Evolutionary conservation across 495 filamentous ascomycete species (phyloP), one percentile per base, ranked within the genome.

Genomic region (Penicillium samsonianum): DNA sequence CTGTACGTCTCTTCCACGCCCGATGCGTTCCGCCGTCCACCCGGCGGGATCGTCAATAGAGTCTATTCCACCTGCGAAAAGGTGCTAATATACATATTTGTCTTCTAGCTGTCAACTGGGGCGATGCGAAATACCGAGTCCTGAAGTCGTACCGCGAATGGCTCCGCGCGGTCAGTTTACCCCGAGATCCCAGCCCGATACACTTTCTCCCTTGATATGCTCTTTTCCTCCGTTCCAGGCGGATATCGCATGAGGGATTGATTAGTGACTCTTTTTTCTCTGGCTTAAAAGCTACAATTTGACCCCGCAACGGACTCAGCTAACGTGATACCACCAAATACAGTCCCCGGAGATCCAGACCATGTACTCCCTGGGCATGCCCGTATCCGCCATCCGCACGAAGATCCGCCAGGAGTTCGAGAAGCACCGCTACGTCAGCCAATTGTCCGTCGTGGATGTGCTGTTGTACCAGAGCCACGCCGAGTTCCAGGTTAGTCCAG

Each of bases 321-420:
- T 70, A 59, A 73, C 48, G 17, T 59, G 20, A 56, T 46, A 54
- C 53, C 49, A 26, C 38, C n/a, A n/a, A 62, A 20, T 55, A 54
- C 69, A 98, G 94, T 92, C 91, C 50, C 93, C 94, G 33, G 92
- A 97, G 71, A 90, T 98, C 67, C 93, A 96, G 71, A 87, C 85
- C 54, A 96, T 96, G 90, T 98, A 98, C 82, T 87, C 87, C 40
- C 79, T 98, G 67, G 89, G 87, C 70, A 83, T 93, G 65, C 92
- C 94, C 51, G 87, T 96, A 17, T 89, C 94, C 41, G 81, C 82
- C 53, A 87, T 98, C 70, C 90, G 94, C 56, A 93, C 92, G 44
- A 96, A 93, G 80, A 87, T 98, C 68, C 85, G 94, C 65, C 92
- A 98, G 76, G 93, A 98, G 70, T 98, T 98, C 74, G 94, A 98